A percentile compares a stretch with the other conserved stretches of the same genome.
Evolutionary conservation across 805 yeast genomes (phyloP).

Genomic region (Nakazawaea molendinolei): DNA sequence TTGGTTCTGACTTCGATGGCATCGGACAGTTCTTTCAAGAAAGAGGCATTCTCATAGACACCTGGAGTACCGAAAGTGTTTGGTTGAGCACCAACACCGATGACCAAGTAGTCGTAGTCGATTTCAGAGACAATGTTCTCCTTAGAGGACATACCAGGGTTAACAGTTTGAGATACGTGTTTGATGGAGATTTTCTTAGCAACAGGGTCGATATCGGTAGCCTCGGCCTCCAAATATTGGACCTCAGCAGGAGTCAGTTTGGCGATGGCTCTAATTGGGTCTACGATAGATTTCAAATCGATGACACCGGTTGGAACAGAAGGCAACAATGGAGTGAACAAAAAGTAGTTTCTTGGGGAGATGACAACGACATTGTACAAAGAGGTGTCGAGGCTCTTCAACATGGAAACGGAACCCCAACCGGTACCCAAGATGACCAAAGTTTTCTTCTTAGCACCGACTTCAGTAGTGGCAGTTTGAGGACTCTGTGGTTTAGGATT

Average conservation of each 20-base stretch:
- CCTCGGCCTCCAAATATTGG: constrained; percentile 84
- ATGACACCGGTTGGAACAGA: constrained; percentile 93
- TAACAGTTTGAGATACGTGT: constrained; percentile 45
- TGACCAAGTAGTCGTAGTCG: constrained; percentile 76
- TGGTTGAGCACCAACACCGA: constrained; percentile 94
- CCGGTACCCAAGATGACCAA: constrained; percentile 83
- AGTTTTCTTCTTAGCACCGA: constrained; percentile 60
- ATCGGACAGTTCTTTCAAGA: constrained; percentile 86
- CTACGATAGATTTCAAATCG: constrained; percentile 85
- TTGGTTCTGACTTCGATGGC: constrained; percentile 78
- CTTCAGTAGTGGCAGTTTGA: constrained; percentile 39
- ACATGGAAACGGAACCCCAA: constrained; percentile 87
- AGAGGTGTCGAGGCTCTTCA: constrained; percentile 79
- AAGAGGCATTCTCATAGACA: constrained; percentile 81
- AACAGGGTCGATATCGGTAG: constrained; percentile 72
- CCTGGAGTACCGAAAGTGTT: constrained; percentile 95
- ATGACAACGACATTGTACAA: constrained; percentile 84
- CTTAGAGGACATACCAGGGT: constrained; percentile 32
- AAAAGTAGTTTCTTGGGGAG: constrained; percentile 91
- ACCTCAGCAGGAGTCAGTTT: constrained; percentile 73
- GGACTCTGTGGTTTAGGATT: constrained; percentile 55
- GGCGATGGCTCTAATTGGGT: constrained; percentile 84
- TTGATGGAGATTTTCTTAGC: constrained; percentile 58
- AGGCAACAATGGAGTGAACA: constrained; percentile 91
- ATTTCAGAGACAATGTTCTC: constrained; percentile 39